Evolutionary conservation across 768 basidiomycete genomes (phyloP), one percentile per base, ranked within the genome.

Genomic region (Neoboletus magnificus): DNA sequence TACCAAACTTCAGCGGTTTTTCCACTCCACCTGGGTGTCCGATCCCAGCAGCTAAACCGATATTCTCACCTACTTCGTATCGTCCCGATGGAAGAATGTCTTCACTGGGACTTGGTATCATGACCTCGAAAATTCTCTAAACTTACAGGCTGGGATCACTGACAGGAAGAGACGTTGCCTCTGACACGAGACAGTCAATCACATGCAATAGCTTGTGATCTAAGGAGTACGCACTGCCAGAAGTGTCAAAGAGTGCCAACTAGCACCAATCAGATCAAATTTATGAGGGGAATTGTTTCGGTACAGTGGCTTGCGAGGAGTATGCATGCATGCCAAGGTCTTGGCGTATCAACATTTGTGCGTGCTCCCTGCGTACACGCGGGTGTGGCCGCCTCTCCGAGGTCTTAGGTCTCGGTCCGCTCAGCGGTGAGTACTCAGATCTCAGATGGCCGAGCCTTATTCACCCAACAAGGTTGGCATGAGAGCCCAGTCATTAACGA

Each of bases 11-110:
- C 27, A n/a, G n/a, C n/a, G 23, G 22, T 10, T 35, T 35, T 48
- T 52, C 42, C 52, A 46, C 52, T 42, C 53, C 45, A 47, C 42
- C 22, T 51, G 25, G n/a, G 48, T 39, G 33, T 23, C 15, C 16
- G 23, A 36, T 48, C 29, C 3, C 25, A 35, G 20, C 27, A 5
- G 3, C 23, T 32, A 13, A 20, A 36, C 5, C 12, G 13, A 16
- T 16, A 3, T 47, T 51, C 54, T 40, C 44, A 58, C 39, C 48
- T 50, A 7, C 15, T 36, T 16, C 27, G n/a, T 20, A 27, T 30
- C 27, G 27, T 27, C 10, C 5, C 15, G 35, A 40, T 5, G 13
- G 23, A 39, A 39, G 29, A 15, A 8, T 8, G 47, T 11, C 23
- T 25, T 48, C 6, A 6, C 23, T 48, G 33, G 11, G 40, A 39